Evolutionary conservation across 129 eudicot species (phyloP), one percentile per base, ranked within the genome.

Genomic region (Flaveria ramosissima): DNA sequence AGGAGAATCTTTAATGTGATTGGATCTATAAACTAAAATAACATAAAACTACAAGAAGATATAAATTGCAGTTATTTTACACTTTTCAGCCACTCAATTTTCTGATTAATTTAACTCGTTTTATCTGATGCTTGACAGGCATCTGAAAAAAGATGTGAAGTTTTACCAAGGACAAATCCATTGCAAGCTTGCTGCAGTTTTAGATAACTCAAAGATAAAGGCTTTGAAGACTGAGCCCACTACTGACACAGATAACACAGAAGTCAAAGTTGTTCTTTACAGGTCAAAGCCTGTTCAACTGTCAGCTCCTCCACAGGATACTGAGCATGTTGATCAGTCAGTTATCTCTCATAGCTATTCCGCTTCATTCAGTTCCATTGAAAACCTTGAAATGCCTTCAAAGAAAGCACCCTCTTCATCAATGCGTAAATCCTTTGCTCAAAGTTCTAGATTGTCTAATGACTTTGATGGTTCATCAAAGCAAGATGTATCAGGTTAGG

Each of bases 141-240:
- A 86, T 68, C 74, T 91, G 76, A 86, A 82, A 79, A 66, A 77
- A 65, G 97, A 91, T 79, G 70, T 74, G 78, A 82, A 73, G 71
- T 86, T 67, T 80, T 84, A 83, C 79, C 87, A 84, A 72, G 87
- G 88, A 50, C 92, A 88, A 66, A 81, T 88, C 60, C 92, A 80
- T 73, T 84, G 92, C 89, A 91, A 91, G 75, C 84, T 85, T 51
- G 93, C 93, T 71, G 3, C 80, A 70, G 83, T 91, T 19, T 79
- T 24, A 32, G 97, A 91, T 56, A 79, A 88, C 80, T 81, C 81
- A 20, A 63, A 77, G 17, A 67, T 83, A 39, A 78, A 73, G 24
- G 59, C 81, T 68, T 26, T 83, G 46, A 81, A 66, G 24, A 69
- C 79, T 6, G 71, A 73, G 32, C 75, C 82, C 51, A 68, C 72